Evolutionary conservation across 345 rosid genomes (phyloP).

Genomic region (Xanthoceras sorbifolium): DNA sequence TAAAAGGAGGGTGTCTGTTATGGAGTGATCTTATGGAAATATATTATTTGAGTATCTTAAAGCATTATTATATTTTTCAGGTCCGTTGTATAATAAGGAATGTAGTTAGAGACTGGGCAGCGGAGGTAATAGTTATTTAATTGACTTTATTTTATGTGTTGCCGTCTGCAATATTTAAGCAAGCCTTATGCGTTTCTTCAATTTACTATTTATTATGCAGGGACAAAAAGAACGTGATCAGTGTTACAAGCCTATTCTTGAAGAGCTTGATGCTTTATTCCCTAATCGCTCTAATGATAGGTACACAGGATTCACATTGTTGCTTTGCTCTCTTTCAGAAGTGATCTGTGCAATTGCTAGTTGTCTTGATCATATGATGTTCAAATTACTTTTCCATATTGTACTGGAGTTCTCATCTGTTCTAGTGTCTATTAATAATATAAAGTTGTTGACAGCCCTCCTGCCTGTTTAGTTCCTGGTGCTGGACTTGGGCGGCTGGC

Average conservation of each 20-base stretch:
- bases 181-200: constrained; percentile 12
- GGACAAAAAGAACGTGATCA: constrained; percentile 87
- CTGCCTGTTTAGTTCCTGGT: constrained; percentile 96
- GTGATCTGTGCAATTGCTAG: neutral
- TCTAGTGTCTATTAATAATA: constrained; percentile 21
- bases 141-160: constrained; percentile 15
- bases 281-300: constrained; percentile 67
- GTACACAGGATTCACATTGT: constrained; percentile 32
- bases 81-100: constrained; percentile 96
- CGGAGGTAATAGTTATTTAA: constrained; percentile 59
- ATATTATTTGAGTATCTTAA: neutral
- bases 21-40: neutral
- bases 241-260: constrained; percentile 91
- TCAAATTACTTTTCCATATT: neutral
- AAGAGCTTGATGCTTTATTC: constrained; percentile 82
- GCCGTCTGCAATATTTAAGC: constrained; percentile 11
- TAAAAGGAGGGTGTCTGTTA: neutral
- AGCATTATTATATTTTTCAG: constrained; percentile 42
- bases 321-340: constrained; percentile 4
- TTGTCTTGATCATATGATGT: constrained; percentile 7
- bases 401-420: constrained; percentile 7
- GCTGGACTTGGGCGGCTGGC: constrained; percentile 99
- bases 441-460: constrained; percentile 55
- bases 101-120: constrained; percentile 98
- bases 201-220: constrained; percentile 35